These are phyloP conservation scores for Tetrapisispora nanseiensis DNA, from an alignment of 805 yeast genomes.

Conservation along the genomic window DNA sequence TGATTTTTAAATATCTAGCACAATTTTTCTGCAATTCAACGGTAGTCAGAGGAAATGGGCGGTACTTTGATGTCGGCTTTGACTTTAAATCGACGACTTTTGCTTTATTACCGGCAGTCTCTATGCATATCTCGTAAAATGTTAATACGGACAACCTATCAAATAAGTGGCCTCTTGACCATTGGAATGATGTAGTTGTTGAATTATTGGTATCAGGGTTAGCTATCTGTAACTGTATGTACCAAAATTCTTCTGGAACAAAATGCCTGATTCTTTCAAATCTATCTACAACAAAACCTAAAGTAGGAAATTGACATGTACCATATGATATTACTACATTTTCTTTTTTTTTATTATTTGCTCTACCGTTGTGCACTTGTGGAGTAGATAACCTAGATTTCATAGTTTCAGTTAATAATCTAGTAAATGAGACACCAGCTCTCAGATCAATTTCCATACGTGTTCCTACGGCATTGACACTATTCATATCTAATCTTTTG, in stretches of 20 bases:
- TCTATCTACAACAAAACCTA: constrained; percentile 93
- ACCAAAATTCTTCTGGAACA: constrained; percentile 75
- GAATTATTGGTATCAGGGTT: constrained; percentile 30
- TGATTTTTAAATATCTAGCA: constrained; percentile 58
- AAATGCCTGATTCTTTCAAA: constrained; percentile 66
- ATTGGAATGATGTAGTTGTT: constrained; percentile 39
- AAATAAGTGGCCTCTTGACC: constrained; percentile 66
- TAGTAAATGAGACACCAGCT: constrained; percentile 81
- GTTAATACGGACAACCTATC: constrained; percentile 58
- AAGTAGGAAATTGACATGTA: constrained; percentile 90
- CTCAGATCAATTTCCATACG: constrained; percentile 82
- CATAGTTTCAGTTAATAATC: constrained; percentile 52
- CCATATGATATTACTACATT: constrained; percentile 59
- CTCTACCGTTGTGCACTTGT: constrained; percentile 1
- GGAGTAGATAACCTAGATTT: constrained; percentile 17
- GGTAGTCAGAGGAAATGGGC: constrained; percentile 89
- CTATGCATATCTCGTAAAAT: constrained; percentile 60
- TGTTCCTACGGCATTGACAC: constrained; percentile 77
- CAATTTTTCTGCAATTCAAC: constrained; percentile 88
- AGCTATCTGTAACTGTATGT: constrained; percentile 42
- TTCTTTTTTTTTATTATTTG: constrained; percentile 12
- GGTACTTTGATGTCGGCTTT: constrained; percentile 62
- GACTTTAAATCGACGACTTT: constrained; percentile 40
- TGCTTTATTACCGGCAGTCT: constrained; percentile 36
- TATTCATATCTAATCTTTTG: constrained; percentile 46